Evolutionary conservation across 2,329 filamentous ascomycete species (phyloP).

Genomic region (Aspergillus caelatus): DNA sequence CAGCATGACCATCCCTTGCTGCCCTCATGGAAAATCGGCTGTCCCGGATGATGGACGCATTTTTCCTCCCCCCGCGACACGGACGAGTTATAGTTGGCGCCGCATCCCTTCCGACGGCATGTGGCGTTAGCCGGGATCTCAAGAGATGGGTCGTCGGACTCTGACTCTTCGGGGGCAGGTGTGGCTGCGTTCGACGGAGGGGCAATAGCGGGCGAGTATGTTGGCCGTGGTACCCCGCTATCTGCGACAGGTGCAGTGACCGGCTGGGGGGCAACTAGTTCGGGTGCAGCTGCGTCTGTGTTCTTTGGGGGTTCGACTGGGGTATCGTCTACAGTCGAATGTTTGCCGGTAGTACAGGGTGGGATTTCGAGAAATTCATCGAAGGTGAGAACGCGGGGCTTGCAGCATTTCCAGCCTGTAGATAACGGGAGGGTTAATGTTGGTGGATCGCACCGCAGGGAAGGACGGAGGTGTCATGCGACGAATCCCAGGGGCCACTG

Average conservation of each 20-base stretch:
- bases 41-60: constrained; percentile 87
- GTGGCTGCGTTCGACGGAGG: constrained; percentile 34
- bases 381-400: constrained; percentile 92
- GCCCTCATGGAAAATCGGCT: constrained; percentile 93
- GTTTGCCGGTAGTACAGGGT: constrained; percentile 89
- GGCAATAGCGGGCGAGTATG: constrained; percentile 32
- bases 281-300: constrained; percentile 13
- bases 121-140: constrained; percentile 72
- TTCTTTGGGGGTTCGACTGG: constrained; percentile 52
- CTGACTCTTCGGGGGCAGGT: constrained; percentile 65
- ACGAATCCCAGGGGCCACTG: constrained; percentile 15
- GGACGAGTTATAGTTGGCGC: constrained; percentile 63
- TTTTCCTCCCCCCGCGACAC: constrained; percentile 68
- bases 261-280: background rate
- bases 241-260: constrained; percentile 21
- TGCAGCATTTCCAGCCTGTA: constrained; percentile 98
- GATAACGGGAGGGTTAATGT: constrained; percentile 3
- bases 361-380: constrained; percentile 95
- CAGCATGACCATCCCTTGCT: constrained; percentile 98
- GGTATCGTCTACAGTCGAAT: constrained; percentile 82
- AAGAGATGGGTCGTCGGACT: constrained; percentile 79
- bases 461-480: background rate
- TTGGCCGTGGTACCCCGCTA: constrained; percentile 22
- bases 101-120: constrained; percentile 80
- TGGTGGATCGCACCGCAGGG: background rate